phyloP scores from a whole-genome alignment of 345 rosid species.

The Aethionema arabicum region DNA sequence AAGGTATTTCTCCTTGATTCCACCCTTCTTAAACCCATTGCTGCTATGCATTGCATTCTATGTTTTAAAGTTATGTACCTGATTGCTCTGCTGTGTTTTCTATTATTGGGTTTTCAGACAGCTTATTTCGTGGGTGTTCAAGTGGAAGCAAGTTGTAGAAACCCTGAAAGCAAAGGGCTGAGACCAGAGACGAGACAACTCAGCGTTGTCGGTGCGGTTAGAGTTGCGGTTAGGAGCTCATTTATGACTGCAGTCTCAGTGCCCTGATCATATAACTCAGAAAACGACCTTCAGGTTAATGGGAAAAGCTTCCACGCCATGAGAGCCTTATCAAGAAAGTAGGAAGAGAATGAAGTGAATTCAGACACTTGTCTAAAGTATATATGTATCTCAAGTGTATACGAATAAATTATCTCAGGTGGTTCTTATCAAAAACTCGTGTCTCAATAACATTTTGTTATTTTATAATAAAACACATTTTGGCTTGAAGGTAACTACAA shows the following conservation, averaged over 20 bases:
- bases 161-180: conserved; percentile 44
- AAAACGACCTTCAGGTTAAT: too few relatives aligned
- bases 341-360: too few relatives aligned
- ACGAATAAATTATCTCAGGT: too few relatives aligned
- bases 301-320: too few relatives aligned
- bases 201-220: conserved; percentile 78
- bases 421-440: too few relatives aligned
- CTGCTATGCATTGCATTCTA: not conserved
- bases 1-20: conserved; percentile 52
- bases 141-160: conserved; percentile 53
- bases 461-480: too few relatives aligned
- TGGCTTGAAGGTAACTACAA: too few relatives aligned
- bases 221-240: conserved; percentile 77
- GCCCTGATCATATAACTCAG: not conserved
- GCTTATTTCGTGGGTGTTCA: conserved; percentile 82
- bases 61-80: not conserved
- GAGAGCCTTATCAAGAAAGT: too few relatives aligned
- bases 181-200: conserved; percentile 76
- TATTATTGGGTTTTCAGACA: conserved; percentile 46
- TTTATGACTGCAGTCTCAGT: conserved; percentile 44
- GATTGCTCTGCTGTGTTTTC: conserved; percentile 3
- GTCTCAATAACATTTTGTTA: too few relatives aligned
- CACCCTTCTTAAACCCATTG: not conserved
- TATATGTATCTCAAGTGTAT: too few relatives aligned
- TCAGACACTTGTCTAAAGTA: too few relatives aligned